A percentile compares a stretch with the other conserved stretches of the same genome.
Conservation (phyloP, 1,284 basidiomycete genomes). For the Rhodofomes roseus region DNA sequence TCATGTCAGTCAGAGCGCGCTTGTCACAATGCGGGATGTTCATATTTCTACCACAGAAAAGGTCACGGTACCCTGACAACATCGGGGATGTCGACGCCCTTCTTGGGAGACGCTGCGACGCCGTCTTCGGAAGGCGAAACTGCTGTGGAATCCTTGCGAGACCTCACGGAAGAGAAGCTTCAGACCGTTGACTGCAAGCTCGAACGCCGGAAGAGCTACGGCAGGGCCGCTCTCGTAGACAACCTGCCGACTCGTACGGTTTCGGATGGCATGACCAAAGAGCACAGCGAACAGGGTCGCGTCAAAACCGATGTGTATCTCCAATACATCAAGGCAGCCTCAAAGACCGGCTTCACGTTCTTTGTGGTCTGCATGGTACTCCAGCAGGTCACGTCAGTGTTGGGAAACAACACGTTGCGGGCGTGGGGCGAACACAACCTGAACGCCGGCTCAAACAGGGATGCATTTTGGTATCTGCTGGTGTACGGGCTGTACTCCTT, state of each 20-base stretch:
- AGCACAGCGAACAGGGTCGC: constrained; percentile 79
- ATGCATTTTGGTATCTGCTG: constrained; percentile 55
- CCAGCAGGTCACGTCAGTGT: constrained; percentile 51
- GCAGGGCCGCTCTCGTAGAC: constrained; percentile 43
- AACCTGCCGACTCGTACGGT: constrained; percentile 34
- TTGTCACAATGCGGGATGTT: neutral
- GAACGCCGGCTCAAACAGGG: constrained; percentile 52
- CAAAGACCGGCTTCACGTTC: constrained; percentile 62
- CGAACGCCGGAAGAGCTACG: constrained; percentile 44
- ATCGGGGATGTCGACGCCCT: constrained; percentile 58
- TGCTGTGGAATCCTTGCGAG: constrained; percentile 16
- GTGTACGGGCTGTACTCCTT: constrained; percentile 62
- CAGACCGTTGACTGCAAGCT: constrained; percentile 42
- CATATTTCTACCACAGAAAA: constrained; percentile 19
- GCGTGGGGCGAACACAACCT: constrained; percentile 82
- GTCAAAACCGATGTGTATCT: constrained; percentile 80
- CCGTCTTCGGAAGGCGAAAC: constrained; percentile 33
- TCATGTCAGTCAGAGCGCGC: constrained; percentile 56
- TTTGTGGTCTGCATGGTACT: constrained; percentile 61
- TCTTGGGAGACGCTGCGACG: constrained; percentile 39
- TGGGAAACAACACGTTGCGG: constrained; percentile 70
- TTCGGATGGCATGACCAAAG: constrained; percentile 57
- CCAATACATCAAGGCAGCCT: constrained; percentile 79
- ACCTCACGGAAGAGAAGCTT: constrained; percentile 27
- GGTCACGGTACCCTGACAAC: constrained; percentile 41